These are phyloP conservation scores for Pulicaria dysenterica DNA, from an alignment of 129 eudicot genomes.

Conservation along the genomic window DNA sequence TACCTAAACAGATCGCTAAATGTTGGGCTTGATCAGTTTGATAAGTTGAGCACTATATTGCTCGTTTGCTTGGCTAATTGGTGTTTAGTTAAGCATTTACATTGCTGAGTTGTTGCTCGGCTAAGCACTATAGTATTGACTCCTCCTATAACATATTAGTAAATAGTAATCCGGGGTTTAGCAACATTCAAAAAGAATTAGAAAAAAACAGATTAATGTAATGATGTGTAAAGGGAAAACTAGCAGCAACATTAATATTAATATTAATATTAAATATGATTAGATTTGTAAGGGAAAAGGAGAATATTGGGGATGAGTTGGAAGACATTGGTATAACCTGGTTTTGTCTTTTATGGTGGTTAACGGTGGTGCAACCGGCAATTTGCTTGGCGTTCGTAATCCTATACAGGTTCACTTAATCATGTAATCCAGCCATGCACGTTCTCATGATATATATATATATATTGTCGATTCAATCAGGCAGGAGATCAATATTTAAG, in stretches of 20 bases:
- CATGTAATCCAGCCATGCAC: conserved; percentile 28
- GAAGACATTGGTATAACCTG: conserved; percentile 37
- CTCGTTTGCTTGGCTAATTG: too few relatives aligned
- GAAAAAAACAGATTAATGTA: background rate
- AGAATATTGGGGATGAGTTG: conserved; percentile 24
- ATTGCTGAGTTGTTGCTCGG: too few relatives aligned
- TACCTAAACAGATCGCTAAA: too few relatives aligned
- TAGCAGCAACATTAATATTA: background rate
- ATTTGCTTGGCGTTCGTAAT: conserved; percentile 27
- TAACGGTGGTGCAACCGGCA: conserved; percentile 33
- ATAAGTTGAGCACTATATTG: too few relatives aligned
- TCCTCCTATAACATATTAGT: too few relatives aligned
- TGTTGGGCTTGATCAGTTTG: too few relatives aligned
- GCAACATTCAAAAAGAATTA: background rate
- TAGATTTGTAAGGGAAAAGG: conserved; percentile 14
- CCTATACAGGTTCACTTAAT: conserved; percentile 16
- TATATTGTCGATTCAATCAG: conserved; percentile 19
- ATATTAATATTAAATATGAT: background rate
- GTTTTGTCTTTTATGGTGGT: conserved; percentile 27
- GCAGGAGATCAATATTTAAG: conserved; percentile 12
- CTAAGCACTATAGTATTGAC: too few relatives aligned
- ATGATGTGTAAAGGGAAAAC: conserved; percentile 6
- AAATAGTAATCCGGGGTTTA: too few relatives aligned
- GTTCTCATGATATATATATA: conserved; percentile 31
- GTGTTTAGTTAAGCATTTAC: too few relatives aligned